Evolutionary conservation across 1,284 basidiomycete genomes (phyloP).

Genomic region (Phaffia rhodozyma): DNA sequence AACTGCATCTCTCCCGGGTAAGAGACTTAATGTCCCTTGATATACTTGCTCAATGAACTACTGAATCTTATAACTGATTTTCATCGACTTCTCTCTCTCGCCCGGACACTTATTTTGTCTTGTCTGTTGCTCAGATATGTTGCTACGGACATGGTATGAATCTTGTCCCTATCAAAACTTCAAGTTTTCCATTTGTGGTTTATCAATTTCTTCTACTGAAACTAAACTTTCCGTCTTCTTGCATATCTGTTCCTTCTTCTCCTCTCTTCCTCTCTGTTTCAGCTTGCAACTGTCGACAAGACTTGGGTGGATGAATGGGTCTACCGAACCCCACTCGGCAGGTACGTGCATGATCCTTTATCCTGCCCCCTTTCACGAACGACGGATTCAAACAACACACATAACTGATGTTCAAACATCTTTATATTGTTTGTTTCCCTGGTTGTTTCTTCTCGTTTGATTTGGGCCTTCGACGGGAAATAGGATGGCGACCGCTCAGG

Average conservation of each 20-base stretch:
- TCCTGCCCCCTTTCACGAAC: no score
- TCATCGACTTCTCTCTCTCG: no score
- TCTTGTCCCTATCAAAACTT: no score
- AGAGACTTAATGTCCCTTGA: no score
- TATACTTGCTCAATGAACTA: no score
- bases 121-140: neutral
- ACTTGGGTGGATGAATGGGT: conserved; percentile 11
- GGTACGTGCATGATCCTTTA: neutral
- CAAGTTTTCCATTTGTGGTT: neutral
- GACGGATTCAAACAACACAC: no score
- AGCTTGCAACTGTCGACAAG: conserved; percentile 10
- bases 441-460: neutral
- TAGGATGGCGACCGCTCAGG: conserved; percentile 12
- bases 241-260: neutral
- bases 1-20: conserved; percentile 12
- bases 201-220: no score
- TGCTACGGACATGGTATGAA: neutral
- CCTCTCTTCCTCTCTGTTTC: no score
- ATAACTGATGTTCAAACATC: no score
- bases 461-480: neutral
- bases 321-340: conserved; percentile 4
- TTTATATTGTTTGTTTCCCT: no score
- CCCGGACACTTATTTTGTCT: no score
- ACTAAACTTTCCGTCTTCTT: neutral
- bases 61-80: no score